phyloP scores from a whole-genome alignment of 1,139 yeast species.

The Geotrichum siamense region DNA sequence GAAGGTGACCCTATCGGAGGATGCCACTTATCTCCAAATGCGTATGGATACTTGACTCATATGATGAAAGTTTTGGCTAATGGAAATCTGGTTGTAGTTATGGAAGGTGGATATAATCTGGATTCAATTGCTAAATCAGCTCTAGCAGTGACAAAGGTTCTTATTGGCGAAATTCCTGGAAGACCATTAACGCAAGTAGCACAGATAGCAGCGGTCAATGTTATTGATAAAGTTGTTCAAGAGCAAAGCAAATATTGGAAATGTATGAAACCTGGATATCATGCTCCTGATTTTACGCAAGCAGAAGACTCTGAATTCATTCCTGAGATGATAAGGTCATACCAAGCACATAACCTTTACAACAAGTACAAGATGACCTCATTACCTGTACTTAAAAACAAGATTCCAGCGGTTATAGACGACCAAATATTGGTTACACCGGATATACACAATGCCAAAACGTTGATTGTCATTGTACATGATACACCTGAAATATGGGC shows the following conservation, averaged over 20 bases:
- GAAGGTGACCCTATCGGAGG: constrained; percentile 98
- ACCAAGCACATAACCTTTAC: constrained; percentile 56
- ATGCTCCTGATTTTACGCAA: constrained; percentile 30
- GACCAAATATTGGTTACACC: constrained; percentile 76
- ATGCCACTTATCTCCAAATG: constrained; percentile 91
- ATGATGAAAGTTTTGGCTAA: constrained; percentile 78
- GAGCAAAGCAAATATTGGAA: constrained; percentile 86
- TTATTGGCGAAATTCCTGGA: constrained; percentile 94
- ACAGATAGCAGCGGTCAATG: constrained; percentile 60
- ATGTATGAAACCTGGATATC: constrained; percentile 66
- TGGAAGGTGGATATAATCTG: constrained; percentile 95
- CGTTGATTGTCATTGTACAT: constrained; percentile 66
- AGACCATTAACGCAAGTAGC: constrained; percentile 61
- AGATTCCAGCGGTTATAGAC: constrained; percentile 38
- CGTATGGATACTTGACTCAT: constrained; percentile 95
- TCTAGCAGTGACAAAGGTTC: constrained; percentile 80
- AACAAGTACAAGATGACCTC: constrained; percentile 52
- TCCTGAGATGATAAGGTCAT: constrained; percentile 59
- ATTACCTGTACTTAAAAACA: constrained; percentile 55
- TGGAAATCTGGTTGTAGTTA: constrained; percentile 80
- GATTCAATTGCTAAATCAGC: constrained; percentile 90
- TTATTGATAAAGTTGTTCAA: constrained; percentile 74
- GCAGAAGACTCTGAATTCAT: constrained; percentile 17
- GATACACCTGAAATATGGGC: constrained; percentile 97
- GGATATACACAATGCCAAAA: constrained; percentile 54